Conservation (phyloP, 2,329 filamentous ascomycete species). For the Colletotrichum destructivum region DNA sequence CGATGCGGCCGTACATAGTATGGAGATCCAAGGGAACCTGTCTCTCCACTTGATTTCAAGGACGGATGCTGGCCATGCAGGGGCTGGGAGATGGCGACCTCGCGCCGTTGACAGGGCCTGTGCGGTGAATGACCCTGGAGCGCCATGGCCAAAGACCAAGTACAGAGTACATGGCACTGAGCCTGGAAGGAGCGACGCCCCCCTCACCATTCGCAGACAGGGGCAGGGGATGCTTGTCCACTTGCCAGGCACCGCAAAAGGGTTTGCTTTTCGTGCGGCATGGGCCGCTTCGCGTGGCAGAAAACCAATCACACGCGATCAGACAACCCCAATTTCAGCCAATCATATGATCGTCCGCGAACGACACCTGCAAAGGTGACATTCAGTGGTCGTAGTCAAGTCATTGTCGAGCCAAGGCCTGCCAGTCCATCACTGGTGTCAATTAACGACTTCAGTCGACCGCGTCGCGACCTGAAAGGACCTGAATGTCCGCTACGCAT, state of each 20-base stretch:
- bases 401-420: too few relatives aligned
- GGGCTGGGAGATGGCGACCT: not conserved
- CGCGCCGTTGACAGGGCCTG: not conserved
- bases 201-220: not conserved
- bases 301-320: not conserved
- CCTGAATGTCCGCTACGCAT: too few relatives aligned
- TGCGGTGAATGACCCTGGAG: not conserved
- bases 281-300: not conserved
- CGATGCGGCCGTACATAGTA: not conserved
- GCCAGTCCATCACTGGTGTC: too few relatives aligned
- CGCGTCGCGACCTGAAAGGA: too few relatives aligned
- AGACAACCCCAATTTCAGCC: not conserved
- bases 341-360: not conserved
- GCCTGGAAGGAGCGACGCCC: not conserved
- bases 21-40: not conserved
- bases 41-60: not conserved
- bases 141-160: not conserved
- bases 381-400: too few relatives aligned
- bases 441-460: too few relatives aligned
- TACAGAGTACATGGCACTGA: not conserved
- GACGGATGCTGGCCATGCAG: not conserved
- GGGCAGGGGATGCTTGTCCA: not conserved
- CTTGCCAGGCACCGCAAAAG: not conserved
- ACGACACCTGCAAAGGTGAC: not conserved
- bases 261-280: not conserved